These are phyloP conservation scores for Apiosordaria backusii DNA, from an alignment of 495 filamentous ascomycete genomes.

Conservation along the genomic window DNA sequence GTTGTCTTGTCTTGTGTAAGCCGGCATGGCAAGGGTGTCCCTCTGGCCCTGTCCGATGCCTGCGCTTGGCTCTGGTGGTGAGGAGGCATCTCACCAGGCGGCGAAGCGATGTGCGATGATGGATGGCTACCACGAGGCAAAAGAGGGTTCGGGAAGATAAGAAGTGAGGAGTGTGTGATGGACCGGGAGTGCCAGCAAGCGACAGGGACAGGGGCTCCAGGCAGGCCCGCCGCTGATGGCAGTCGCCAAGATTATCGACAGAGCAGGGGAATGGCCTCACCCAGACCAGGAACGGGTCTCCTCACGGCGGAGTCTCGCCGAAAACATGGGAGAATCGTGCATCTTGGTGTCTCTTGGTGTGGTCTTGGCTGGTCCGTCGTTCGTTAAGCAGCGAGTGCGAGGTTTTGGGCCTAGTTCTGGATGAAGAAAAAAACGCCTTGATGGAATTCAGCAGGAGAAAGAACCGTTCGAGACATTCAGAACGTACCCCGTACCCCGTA, in stretches of 20 bases:
- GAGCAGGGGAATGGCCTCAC: conserved; percentile 23
- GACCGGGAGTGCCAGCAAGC: conserved; percentile 30
- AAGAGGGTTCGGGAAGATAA: conserved; percentile 41
- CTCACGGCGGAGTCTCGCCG: background rate
- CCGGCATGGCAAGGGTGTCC: conserved; percentile 6
- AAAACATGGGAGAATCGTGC: conserved; percentile 11
- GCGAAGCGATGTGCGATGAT: conserved; percentile 23
- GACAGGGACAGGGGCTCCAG: conserved; percentile 30
- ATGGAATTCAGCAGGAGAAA: background rate
- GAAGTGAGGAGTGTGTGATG: conserved; percentile 25
- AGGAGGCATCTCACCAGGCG: conserved; percentile 15
- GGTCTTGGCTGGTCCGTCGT: background rate
- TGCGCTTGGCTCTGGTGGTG: conserved; percentile 7
- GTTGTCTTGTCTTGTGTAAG: conserved; percentile 11
- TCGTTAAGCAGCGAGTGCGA: background rate
- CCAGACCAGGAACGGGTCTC: conserved; percentile 24
- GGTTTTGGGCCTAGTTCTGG: no score
- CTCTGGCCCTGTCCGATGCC: background rate
- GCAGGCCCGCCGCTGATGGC: conserved; percentile 12
- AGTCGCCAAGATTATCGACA: conserved; percentile 20
- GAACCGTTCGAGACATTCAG: background rate
- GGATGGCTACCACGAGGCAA: conserved; percentile 36
- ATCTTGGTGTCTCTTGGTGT: conserved; percentile 1
- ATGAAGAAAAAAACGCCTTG: no score
- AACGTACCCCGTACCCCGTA: no score